These are phyloP conservation scores for Psilocybe tampanensis DNA, from an alignment of 768 basidiomycete species.

Conservation along the genomic window DNA sequence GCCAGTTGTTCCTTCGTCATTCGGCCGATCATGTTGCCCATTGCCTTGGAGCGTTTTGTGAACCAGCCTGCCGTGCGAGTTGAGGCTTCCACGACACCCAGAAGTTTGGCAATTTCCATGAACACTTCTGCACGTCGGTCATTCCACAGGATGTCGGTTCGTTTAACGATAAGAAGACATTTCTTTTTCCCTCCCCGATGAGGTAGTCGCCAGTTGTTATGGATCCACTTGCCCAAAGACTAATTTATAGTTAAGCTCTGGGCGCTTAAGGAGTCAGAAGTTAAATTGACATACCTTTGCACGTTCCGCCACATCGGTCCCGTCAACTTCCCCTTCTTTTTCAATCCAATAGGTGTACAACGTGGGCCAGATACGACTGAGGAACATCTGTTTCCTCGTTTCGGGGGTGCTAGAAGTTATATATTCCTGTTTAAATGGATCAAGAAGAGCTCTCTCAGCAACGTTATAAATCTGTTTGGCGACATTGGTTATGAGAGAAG, in stretches of 20 bases:
- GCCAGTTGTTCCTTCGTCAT: background rate
- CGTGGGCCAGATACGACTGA: too few relatives aligned
- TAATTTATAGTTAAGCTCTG: background rate
- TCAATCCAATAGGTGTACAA: too few relatives aligned
- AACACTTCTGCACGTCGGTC: background rate
- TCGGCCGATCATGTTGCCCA: background rate
- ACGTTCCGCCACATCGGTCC: too few relatives aligned
- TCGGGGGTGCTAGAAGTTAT: too few relatives aligned
- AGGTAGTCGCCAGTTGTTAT: background rate
- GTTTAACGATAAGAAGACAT: background rate
- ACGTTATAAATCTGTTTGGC: too few relatives aligned
- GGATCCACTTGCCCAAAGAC: background rate
- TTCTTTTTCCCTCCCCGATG: background rate
- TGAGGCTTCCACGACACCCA: background rate
- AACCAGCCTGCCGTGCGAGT: background rate
- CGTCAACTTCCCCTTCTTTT: too few relatives aligned
- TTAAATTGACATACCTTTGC: too few relatives aligned
- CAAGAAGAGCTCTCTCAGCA: too few relatives aligned
- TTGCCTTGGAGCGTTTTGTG: background rate
- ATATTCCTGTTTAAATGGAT: too few relatives aligned
- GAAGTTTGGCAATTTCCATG: background rate
- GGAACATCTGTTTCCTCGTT: too few relatives aligned
- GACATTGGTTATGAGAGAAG: too few relatives aligned
- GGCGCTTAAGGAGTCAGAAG: too few relatives aligned
- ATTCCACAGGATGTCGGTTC: background rate